Conservation (phyloP, 306 rosid genomes). For the Quercus robur region DNA sequence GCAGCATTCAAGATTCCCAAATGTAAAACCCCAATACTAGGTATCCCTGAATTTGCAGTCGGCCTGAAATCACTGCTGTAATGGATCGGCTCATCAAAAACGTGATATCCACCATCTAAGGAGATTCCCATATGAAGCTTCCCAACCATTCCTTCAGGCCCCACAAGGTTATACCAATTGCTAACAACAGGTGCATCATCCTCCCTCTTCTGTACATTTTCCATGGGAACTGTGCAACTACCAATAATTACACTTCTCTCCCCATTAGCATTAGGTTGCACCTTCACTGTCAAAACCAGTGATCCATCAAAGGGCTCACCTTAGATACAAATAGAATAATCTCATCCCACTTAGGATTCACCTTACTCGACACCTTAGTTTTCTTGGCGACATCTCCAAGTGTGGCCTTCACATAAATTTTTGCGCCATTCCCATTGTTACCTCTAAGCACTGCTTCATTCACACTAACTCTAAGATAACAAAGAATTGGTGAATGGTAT, state of each 20-base stretch:
- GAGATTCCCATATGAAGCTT: constrained; percentile 27
- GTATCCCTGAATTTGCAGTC: constrained; percentile 21
- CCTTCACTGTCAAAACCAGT: constrained; percentile 25
- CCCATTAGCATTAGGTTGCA: background rate
- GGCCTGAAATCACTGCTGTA: constrained; percentile 37
- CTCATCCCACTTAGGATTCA: constrained; percentile 37
- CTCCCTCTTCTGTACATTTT: constrained; percentile 9
- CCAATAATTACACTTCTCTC: constrained; percentile 28
- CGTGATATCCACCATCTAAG: constrained; percentile 50
- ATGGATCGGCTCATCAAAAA: constrained; percentile 39
- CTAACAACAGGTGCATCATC: constrained; percentile 9
- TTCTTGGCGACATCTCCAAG: constrained; percentile 23
- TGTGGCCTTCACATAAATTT: constrained; percentile 23
- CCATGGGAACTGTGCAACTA: constrained; percentile 14
- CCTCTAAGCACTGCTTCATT: constrained; percentile 8
- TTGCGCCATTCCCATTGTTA: background rate
- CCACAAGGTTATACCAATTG: constrained; percentile 25
- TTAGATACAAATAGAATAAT: constrained; percentile 30
- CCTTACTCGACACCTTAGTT: constrained; percentile 14
- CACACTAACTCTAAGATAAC: constrained; percentile 33
- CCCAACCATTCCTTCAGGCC: background rate
- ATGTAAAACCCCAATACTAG: constrained; percentile 37
- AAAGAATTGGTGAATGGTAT: constrained; percentile 26
- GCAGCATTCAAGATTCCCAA: constrained; percentile 45
- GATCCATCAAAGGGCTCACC: constrained; percentile 41